Evolutionary conservation across 129 eudicot species (phyloP).

Genomic region (Centella asiatica): DNA sequence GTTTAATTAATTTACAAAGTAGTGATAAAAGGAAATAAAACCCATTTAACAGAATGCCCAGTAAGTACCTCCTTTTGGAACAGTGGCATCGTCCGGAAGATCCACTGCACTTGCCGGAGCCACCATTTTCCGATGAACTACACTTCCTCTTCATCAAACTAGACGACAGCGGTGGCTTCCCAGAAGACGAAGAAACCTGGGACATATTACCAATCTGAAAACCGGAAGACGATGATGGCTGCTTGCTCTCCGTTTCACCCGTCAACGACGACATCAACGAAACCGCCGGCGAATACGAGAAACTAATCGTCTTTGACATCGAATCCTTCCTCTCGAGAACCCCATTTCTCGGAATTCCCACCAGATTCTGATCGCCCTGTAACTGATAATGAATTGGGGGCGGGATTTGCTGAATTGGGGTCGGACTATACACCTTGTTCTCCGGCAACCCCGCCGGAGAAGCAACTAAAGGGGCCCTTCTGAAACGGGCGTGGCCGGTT

Average conservation of each 20-base stretch:
- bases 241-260: conserved; percentile 30
- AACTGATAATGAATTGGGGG: conserved; percentile 19
- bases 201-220: conserved; percentile 45
- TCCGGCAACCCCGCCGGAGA: conserved; percentile 7
- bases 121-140: conserved; percentile 52
- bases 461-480: conserved; percentile 57
- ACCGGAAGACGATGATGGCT: conserved; percentile 29
- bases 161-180: conserved; percentile 60
- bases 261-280: conserved; percentile 61
- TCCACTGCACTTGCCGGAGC: conserved; percentile 83
- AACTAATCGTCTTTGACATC: conserved; percentile 47
- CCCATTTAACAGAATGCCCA: not conserved
- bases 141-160: conserved; percentile 69
- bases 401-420: conserved; percentile 74
- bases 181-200: conserved; percentile 45
- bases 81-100: conserved; percentile 73
- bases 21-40: not conserved
- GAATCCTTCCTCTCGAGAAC: conserved; percentile 33
- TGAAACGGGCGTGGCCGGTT: conserved; percentile 87
- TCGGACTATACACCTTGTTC: conserved; percentile 56
- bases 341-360: conserved; percentile 1
- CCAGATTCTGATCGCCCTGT: not conserved
- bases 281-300: conserved; percentile 52
- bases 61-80: conserved; percentile 54
- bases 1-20: not conserved